Percentiles rank a stretch among this genome's conserved stretches.
These are phyloP conservation scores for Nakaseomyces delphensis DNA, from an alignment of 1,139 yeast species.

Conservation along the genomic window DNA sequence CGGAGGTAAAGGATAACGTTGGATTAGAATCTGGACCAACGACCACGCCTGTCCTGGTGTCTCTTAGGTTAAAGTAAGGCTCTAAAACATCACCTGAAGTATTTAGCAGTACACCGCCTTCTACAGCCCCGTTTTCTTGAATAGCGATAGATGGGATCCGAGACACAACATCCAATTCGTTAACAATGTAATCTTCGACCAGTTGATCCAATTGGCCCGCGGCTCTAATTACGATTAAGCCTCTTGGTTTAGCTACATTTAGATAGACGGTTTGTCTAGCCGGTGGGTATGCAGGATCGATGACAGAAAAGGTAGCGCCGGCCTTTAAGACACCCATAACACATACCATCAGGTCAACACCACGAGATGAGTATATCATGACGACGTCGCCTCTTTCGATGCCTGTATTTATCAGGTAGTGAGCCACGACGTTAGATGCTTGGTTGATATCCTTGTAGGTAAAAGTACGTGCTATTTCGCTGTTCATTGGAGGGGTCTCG, in stretches of 20 bases:
- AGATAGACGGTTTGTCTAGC: slow-evolving; percentile 91
- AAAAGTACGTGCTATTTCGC: slow-evolving; percentile 57
- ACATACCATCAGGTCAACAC: slow-evolving; percentile 92
- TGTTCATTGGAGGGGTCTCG: slow-evolving; percentile 65
- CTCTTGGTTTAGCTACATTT: slow-evolving; percentile 87
- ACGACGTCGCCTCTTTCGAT: slow-evolving; percentile 88
- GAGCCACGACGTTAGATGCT: slow-evolving; percentile 92
- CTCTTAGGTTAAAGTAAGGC: slow-evolving; percentile 39
- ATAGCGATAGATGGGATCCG: slow-evolving; percentile 71
- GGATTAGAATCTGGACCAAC: slow-evolving; percentile 99
- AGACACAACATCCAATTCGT: slow-evolving; percentile 63
- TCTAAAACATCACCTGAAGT: slow-evolving; percentile 42
- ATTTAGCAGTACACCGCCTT: slow-evolving; percentile 44
- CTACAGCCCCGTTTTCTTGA: slow-evolving; percentile 63
- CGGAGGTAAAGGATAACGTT: slow-evolving; percentile 93
- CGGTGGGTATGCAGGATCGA: slow-evolving; percentile 98
- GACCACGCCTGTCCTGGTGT: slow-evolving; percentile 69
- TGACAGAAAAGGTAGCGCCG: slow-evolving; percentile 96
- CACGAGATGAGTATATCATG: slow-evolving; percentile 95
- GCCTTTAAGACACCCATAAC: slow-evolving; percentile 97
- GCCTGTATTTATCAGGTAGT: slow-evolving; percentile 72
- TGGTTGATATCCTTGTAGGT: slow-evolving; percentile 79
- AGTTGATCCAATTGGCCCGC: slow-evolving; percentile 75
- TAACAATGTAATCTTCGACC: slow-evolving; percentile 66
- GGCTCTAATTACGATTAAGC: slow-evolving; percentile 77